Base-by-base conservation (phyloP, 176 grass and related monocot species). In the Zizania latifolia region DNA sequence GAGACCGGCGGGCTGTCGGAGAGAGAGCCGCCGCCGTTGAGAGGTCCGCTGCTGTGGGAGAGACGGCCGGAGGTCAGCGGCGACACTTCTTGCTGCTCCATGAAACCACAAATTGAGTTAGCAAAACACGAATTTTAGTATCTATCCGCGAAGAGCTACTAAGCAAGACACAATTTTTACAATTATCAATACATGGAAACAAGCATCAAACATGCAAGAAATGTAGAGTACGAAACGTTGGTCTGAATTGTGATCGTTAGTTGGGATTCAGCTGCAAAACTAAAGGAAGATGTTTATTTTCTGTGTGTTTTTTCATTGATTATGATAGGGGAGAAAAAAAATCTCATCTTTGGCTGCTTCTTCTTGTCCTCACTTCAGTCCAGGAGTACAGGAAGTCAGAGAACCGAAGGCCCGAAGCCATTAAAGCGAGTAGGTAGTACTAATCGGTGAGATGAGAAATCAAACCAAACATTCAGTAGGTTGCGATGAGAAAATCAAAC, bases 41-140 rank as follows among this genome's bases (percentile, higher is more conserved):
- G 85, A 21, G 95, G 92, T 0, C 95, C 95, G 68, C 95, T 99
- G 89, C 92, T 99, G 85, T 99, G 95, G 19, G 95, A 99, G 66
- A 94, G 89, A 41, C 95, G 91, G 57, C 95, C 95, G 54, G 95
- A 99, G 37, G 95, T 86, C 51, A 99, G 91, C n/a, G 95, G 89
- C 19, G 92, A 86, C 55, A 90, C 95, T 66, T 94, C 95, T 65
- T 81, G 78, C 86, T 82, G 59, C 69, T 11, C 2, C 58, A 23
- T 1, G 14, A 36, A 72, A 75, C 16, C 71, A 26, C 0, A 24
- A 36, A 69, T 11, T 6, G 31, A 62, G 16, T 85, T 63, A 76
- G 8, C 54, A 71, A 29, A 4, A 50, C 12, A 48, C 5, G 63
- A 61, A 32, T 29, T 29, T 51, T 46, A 31, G 28, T 5, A 16